A percentile compares a stretch with the other conserved stretches of the same genome.
Conservation (phyloP, 2,329 filamentous ascomycete species). For the Podosphaera xanthii region DNA sequence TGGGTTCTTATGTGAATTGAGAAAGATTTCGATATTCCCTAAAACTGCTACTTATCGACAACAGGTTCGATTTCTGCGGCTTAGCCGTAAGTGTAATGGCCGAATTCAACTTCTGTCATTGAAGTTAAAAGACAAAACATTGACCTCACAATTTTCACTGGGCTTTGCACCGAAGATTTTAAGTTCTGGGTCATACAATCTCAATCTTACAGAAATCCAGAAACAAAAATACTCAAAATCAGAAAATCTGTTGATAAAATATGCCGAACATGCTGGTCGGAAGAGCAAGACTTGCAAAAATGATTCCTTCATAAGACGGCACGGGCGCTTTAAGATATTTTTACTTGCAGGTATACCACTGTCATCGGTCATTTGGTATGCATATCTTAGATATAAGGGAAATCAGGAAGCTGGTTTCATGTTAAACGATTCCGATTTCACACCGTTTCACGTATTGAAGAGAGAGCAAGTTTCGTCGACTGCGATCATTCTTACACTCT, state of each 20-base stretch:
- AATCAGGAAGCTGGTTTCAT: not conserved
- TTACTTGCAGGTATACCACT: not conserved
- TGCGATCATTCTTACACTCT: conserved; percentile 44
- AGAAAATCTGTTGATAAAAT: not conserved
- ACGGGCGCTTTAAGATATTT: not conserved
- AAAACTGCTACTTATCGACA: too few relatives aligned
- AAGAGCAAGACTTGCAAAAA: not conserved
- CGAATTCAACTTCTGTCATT: too few relatives aligned
- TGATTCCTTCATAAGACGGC: not conserved
- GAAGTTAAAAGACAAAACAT: too few relatives aligned
- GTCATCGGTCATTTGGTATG: not conserved
- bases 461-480: conserved; percentile 41
- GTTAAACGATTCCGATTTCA: conserved; percentile 22
- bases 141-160: too few relatives aligned
- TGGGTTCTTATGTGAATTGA: too few relatives aligned
- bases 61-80: too few relatives aligned
- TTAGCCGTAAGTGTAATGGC: too few relatives aligned
- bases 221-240: not conserved
- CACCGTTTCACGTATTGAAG: conserved; percentile 38
- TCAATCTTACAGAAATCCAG: not conserved
- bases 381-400: not conserved
- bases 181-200: too few relatives aligned
- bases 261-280: not conserved
- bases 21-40: too few relatives aligned
- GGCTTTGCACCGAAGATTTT: too few relatives aligned